These are phyloP conservation scores for Calonectria henricotiae DNA, from an alignment of 2,329 filamentous ascomycete genomes.

Conservation along the genomic window DNA sequence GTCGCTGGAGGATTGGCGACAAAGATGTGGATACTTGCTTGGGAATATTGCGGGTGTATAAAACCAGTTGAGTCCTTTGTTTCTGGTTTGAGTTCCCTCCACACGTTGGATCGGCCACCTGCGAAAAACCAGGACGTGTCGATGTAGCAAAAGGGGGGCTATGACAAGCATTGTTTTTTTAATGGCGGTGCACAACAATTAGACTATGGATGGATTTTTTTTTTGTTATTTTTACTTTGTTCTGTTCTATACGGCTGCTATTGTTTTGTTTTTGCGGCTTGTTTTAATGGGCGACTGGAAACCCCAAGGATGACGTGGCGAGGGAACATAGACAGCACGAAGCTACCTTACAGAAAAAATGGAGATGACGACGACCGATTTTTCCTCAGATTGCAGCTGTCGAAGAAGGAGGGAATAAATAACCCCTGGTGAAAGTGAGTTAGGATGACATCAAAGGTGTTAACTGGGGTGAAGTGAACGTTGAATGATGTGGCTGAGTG, in stretches of 20 bases:
- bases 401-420: conserved; percentile 26
- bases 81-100: conserved; percentile 41
- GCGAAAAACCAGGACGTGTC: conserved; percentile 33
- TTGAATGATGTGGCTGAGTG: background rate
- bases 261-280: conserved; percentile 40
- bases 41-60: conserved; percentile 42
- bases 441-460: background rate
- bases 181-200: conserved; percentile 51
- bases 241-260: conserved; percentile 49
- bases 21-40: conserved; percentile 43
- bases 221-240: conserved; percentile 28
- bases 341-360: conserved; percentile 32
- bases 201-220: conserved; percentile 54
- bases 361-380: conserved; percentile 31
- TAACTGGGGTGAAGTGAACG: background rate
- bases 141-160: conserved; percentile 43
- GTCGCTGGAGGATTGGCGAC: conserved; percentile 34
- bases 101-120: conserved; percentile 16
- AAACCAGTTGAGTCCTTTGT: conserved; percentile 42
- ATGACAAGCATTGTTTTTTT: conserved; percentile 52
- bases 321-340: conserved; percentile 37
- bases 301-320: conserved; percentile 38
- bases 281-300: conserved; percentile 38
- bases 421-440: conserved; percentile 1
- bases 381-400: conserved; percentile 28